Percentiles rank a stretch among this genome's conserved stretches.
phyloP scores from a whole-genome alignment of 257 asterid genomes.

The Paraleonurus japonicus region DNA sequence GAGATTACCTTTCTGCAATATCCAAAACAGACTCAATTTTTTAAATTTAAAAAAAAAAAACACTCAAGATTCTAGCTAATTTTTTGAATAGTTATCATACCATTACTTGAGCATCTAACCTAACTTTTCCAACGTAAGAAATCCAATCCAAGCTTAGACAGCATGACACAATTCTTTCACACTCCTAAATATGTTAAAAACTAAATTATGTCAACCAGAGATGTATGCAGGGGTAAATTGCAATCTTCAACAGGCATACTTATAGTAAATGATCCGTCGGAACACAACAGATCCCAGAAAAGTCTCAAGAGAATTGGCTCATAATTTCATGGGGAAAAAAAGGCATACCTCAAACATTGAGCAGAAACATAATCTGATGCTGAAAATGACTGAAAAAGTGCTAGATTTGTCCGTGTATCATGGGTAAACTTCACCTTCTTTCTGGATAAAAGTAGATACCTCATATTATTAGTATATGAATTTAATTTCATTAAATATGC shows the following conservation, averaged over 20 bases:
- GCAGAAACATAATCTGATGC: conserved; percentile 95
- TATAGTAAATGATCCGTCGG: conserved; percentile 7
- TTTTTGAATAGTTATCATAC: not conserved
- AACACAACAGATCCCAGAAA: not conserved
- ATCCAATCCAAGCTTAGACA: not conserved
- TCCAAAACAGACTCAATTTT: not conserved
- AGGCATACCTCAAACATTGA: conserved; percentile 78
- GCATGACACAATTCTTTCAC: not conserved
- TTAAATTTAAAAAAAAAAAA: not conserved
- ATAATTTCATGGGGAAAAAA: not conserved
- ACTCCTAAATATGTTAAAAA: not conserved
- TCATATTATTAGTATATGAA: conserved; percentile 19
- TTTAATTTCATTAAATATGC: not conserved
- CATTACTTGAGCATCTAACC: not conserved
- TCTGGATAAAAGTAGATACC: conserved; percentile 40
- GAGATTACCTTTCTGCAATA: not conserved
- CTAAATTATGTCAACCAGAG: not conserved
- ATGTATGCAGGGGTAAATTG: not conserved
- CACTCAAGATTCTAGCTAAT: not conserved
- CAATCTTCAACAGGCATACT: conserved; percentile 1
- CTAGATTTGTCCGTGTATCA: conserved; percentile 83
- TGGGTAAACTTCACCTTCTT: conserved; percentile 54
- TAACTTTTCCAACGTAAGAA: not conserved
- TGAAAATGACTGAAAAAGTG: conserved; percentile 81
- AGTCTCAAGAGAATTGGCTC: conserved; percentile 2